phyloP scores from a whole-genome alignment of 2,329 filamentous ascomycete genomes.

The Xylariaceae sp. region DNA sequence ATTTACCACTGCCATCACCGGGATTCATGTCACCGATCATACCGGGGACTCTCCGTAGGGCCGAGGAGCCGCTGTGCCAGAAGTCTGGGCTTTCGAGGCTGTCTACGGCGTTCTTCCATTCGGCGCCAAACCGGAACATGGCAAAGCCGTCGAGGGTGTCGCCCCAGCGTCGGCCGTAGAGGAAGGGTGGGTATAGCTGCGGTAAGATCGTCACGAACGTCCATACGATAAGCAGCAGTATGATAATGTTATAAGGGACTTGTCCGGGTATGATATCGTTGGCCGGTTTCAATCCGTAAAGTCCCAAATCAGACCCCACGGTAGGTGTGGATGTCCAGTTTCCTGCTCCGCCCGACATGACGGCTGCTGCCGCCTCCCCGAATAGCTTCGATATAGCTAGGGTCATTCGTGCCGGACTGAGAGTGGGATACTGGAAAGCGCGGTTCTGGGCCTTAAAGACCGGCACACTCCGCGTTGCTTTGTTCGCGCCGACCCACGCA shows the following conservation, averaged over 20 bases:
- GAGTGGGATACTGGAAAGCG: conserved; percentile 2
- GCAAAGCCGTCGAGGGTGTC: conserved; percentile 5
- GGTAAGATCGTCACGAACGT: conserved; percentile 2
- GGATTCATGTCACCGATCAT: conserved; percentile 9
- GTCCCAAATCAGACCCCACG: background rate
- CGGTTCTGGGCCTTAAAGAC: conserved; percentile 1
- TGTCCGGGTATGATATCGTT: conserved; percentile 2
- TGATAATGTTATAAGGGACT: background rate
- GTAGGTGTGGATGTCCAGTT: conserved; percentile 4
- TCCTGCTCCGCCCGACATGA: conserved; percentile 4
- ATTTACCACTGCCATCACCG: background rate
- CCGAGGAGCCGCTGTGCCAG: background rate
- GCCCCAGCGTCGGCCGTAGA: conserved; percentile 7
- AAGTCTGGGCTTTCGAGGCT: conserved; percentile 5
- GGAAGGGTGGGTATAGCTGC: conserved; percentile 5
- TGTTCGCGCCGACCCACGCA: conserved; percentile 3
- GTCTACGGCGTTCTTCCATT: conserved; percentile 2
- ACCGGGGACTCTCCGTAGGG: background rate
- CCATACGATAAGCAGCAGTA: conserved; percentile 1
- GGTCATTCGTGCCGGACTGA: conserved; percentile 4
- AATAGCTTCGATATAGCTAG: conserved; percentile 8
- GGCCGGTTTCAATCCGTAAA: conserved; percentile 1
- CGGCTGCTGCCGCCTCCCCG: conserved; percentile 3
- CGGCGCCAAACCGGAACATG: conserved; percentile 6
- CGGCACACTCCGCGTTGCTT: conserved; percentile 4